Percentiles rank a stretch among this genome's conserved stretches.
Evolutionary conservation across 345 rosid genomes (phyloP).

Genomic region (Corymbia maculata): DNA sequence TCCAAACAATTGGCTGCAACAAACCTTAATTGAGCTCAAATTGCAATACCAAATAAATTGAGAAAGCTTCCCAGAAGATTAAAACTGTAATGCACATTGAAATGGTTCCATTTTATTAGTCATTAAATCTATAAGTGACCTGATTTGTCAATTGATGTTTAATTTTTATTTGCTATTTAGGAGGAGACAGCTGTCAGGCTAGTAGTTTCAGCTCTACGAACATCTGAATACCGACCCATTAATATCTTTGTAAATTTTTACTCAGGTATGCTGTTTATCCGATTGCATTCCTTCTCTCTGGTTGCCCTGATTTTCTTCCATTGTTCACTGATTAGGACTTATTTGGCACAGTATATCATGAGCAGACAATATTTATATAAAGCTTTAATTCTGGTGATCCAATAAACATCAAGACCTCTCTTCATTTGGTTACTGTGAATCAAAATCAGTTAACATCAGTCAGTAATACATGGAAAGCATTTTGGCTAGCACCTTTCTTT

Average conservation of each 20-base stretch:
- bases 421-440: neutral
- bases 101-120: neutral
- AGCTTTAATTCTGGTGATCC: neutral
- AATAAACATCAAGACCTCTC: neutral
- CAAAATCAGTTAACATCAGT: neutral
- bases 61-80: neutral
- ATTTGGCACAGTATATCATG: neutral
- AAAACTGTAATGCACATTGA: neutral
- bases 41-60: neutral
- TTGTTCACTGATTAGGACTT: neutral
- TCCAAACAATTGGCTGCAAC: neutral
- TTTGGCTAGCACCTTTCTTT: neutral
- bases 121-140: neutral
- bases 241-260: slow-evolving; percentile 70
- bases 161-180: slow-evolving; percentile 18
- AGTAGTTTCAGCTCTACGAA: slow-evolving; percentile 46
- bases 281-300: neutral
- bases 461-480: neutral
- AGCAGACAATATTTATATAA: neutral
- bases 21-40: neutral
- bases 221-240: slow-evolving; percentile 72
- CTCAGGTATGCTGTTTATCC: slow-evolving; percentile 32
- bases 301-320: neutral
- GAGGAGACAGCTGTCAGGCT: slow-evolving; percentile 78
- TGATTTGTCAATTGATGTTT: neutral